Evolutionary conservation across 768 basidiomycete species (phyloP).

Genomic region (Cystobasidium tubakii): DNA sequence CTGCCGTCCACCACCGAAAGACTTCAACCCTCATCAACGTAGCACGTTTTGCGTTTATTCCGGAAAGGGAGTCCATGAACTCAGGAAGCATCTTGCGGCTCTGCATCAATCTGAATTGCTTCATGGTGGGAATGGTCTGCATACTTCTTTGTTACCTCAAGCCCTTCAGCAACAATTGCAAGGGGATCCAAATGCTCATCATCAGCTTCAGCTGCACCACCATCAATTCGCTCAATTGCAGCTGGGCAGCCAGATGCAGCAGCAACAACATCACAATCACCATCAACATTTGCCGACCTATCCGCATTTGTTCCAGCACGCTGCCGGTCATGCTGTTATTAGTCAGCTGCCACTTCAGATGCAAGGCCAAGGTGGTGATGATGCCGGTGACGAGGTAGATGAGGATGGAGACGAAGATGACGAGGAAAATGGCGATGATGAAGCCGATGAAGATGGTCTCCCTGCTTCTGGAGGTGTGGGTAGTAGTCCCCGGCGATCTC

Average conservation of each 20-base stretch:
- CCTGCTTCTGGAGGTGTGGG: background rate
- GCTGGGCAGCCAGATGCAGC: background rate
- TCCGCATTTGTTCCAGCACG: background rate
- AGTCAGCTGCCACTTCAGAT: conserved; percentile 5
- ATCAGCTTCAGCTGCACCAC: background rate
- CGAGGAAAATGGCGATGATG: conserved; percentile 18
- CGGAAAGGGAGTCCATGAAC: conserved; percentile 74
- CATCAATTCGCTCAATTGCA: conserved; percentile 14
- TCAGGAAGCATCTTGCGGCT: conserved; percentile 63
- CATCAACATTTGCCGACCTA: conserved; percentile 13
- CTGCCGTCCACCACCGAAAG: conserved; percentile 82
- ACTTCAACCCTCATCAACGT: conserved; percentile 84
- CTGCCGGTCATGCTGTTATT: conserved; percentile 13
- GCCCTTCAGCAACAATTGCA: background rate
- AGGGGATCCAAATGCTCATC: background rate
- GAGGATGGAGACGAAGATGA: conserved; percentile 14
- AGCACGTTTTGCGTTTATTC: conserved; percentile 94
- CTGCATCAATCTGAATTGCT: conserved; percentile 14
- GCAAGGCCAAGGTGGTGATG: conserved; percentile 2
- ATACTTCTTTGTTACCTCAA: background rate
- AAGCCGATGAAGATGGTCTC: conserved; percentile 21
- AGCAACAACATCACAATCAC: background rate
- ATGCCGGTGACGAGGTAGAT: conserved; percentile 14
- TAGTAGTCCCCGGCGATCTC: background rate
- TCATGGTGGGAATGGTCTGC: background rate